These are phyloP conservation scores for Penicillium sp. DNA, from an alignment of 2,329 filamentous ascomycete genomes.

Conservation along the genomic window DNA sequence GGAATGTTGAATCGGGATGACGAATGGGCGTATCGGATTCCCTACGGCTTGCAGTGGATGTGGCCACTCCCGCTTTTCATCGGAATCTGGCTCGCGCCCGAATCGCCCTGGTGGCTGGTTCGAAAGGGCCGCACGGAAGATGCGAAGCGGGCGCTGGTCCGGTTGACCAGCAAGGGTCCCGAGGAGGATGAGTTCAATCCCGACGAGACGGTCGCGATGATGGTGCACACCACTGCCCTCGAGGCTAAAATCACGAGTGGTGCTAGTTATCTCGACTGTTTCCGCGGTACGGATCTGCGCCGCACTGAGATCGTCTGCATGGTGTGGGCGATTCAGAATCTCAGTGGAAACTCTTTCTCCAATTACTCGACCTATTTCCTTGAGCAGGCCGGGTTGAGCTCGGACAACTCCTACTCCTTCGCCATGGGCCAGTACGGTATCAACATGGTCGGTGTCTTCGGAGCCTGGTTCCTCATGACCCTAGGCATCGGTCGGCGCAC, in stretches of 20 bases:
- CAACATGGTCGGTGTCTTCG: slow-evolving; percentile 78
- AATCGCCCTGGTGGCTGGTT: slow-evolving; percentile 56
- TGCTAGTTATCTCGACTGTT: slow-evolving; percentile 78
- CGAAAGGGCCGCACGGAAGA: slow-evolving; percentile 49
- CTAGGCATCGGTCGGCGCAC: slow-evolving; percentile 72
- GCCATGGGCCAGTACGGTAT: slow-evolving; percentile 63
- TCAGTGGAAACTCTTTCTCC: slow-evolving; percentile 65
- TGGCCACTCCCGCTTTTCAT: slow-evolving; percentile 54
- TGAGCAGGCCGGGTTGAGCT: slow-evolving; percentile 56
- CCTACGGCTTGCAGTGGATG: slow-evolving; percentile 57
- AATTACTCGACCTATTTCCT: slow-evolving; percentile 65
- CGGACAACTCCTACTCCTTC: slow-evolving; percentile 56
- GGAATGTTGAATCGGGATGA: slow-evolving; percentile 49
- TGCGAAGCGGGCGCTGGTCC: slow-evolving; percentile 46
- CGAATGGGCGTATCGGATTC: slow-evolving; percentile 56
- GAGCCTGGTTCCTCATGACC: slow-evolving; percentile 79
- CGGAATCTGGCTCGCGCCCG: slow-evolving; percentile 51
- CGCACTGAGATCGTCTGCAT: slow-evolving; percentile 74
- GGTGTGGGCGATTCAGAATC: slow-evolving; percentile 66
- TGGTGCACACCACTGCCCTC: slow-evolving; percentile 83
- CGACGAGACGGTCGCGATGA: slow-evolving; percentile 87
- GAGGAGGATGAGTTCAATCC: slow-evolving; percentile 73
- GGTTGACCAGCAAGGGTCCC: slow-evolving; percentile 48
- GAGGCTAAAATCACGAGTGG: slow-evolving; percentile 75
- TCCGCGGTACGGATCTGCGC: slow-evolving; percentile 74